Conservation (phyloP, 148 eudicot species). For the Tetragonia tetragonoides region DNA sequence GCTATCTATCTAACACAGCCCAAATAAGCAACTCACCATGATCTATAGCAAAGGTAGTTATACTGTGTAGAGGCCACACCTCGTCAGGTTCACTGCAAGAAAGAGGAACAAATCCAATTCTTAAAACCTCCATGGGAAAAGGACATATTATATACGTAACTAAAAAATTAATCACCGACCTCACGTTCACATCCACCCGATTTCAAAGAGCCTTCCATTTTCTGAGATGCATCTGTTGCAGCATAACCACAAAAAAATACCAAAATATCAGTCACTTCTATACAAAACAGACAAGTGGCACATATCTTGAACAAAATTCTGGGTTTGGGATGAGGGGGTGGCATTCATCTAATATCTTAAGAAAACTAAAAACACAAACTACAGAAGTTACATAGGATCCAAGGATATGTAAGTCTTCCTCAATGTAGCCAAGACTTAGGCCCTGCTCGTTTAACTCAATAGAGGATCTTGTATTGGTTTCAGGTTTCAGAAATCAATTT, state of each 20-base stretch:
- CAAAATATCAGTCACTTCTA: not conserved
- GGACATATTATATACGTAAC: not conserved
- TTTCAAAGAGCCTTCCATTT: conserved; percentile 21
- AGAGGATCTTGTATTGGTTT: too few relatives aligned
- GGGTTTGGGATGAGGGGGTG: too few relatives aligned
- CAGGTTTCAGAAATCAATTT: too few relatives aligned
- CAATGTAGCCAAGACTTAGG: too few relatives aligned
- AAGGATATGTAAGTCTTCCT: too few relatives aligned
- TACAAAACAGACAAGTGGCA: not conserved
- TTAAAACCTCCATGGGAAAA: not conserved
- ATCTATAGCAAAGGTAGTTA: not conserved
- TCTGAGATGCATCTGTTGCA: conserved; percentile 25
- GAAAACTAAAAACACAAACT: too few relatives aligned
- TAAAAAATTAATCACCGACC: conserved; percentile 10
- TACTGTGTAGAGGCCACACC: not conserved
- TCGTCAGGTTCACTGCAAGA: conserved; percentile 24
- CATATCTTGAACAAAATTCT: too few relatives aligned
- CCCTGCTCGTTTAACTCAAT: too few relatives aligned
- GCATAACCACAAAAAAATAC: not conserved
- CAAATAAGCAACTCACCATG: not conserved
- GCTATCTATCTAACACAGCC: not conserved
- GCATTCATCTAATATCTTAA: too few relatives aligned
- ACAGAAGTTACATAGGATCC: too few relatives aligned
- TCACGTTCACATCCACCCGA: conserved; percentile 31
- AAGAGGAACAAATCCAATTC: not conserved